Evolutionary conservation across 441 rosid species (phyloP).

Genomic region (Pelargonium cotyledonis): DNA sequence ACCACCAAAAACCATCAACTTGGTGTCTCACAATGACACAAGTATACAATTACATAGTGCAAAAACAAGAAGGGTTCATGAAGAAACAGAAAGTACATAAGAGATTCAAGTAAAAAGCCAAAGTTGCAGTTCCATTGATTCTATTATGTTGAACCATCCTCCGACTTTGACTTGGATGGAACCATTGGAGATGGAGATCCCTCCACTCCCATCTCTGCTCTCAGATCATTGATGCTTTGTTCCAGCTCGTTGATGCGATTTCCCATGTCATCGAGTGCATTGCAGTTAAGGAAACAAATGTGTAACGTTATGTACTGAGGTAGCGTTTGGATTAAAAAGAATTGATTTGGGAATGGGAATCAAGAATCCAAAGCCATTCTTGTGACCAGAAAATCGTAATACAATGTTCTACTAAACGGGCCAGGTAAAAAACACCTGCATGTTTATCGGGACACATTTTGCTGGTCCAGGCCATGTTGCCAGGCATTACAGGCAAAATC

Average conservation of each 20-base stretch:
- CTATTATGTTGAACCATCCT: slow-evolving; percentile 37
- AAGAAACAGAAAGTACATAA: neutral
- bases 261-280: slow-evolving; percentile 69
- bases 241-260: slow-evolving; percentile 60
- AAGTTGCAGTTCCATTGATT: slow-evolving; percentile 9
- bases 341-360: neutral
- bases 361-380: too few relatives aligned
- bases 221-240: slow-evolving; percentile 53
- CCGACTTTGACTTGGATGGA: slow-evolving; percentile 37
- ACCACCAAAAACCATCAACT: neutral
- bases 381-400: too few relatives aligned
- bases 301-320: too few relatives aligned
- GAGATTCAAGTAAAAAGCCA: neutral
- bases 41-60: neutral
- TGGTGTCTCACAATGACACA: neutral
- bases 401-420: too few relatives aligned
- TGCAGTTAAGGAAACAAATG: slow-evolving; percentile 37
- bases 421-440: too few relatives aligned
- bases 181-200: slow-evolving; percentile 50
- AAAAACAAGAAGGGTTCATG: neutral
- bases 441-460: too few relatives aligned
- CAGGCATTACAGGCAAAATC: too few relatives aligned
- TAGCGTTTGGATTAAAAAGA: slow-evolving; percentile 6
- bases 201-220: slow-evolving; percentile 64
- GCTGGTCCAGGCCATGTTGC: too few relatives aligned